These are phyloP conservation scores for Candolleomyces eurysporus DNA, from an alignment of 768 basidiomycete species.

Conservation along the genomic window DNA sequence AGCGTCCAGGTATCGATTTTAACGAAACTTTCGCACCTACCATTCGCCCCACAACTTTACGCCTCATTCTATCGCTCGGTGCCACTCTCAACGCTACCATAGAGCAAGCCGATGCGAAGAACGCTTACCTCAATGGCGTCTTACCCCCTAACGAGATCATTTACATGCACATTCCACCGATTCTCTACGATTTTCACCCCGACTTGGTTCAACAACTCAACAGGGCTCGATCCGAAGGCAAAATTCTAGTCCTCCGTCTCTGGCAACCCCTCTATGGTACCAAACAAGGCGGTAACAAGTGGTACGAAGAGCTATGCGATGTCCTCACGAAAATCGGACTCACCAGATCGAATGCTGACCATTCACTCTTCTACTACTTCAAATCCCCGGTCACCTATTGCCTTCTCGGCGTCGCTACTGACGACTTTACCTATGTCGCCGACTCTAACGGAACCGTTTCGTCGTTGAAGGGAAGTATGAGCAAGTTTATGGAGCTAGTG, in stretches of 20 bases:
- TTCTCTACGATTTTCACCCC: not conserved
- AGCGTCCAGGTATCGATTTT: no score
- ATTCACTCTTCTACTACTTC: constrained; percentile 10
- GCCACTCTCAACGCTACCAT: not conserved
- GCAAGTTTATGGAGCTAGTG: constrained; percentile 15
- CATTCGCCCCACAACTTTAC: not conserved
- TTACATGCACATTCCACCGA: not conserved
- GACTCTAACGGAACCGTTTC: not conserved
- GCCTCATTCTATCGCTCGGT: not conserved
- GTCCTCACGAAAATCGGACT: constrained; percentile 10
- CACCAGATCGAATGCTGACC: constrained; percentile 6
- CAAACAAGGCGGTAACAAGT: constrained; percentile 28
- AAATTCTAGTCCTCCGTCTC: not conserved
- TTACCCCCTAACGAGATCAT: not conserved
- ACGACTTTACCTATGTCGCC: constrained; percentile 9
- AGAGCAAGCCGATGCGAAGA: not conserved
- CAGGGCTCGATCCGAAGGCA: not conserved
- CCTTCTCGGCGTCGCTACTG: constrained; percentile 17
- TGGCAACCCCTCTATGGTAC: constrained; percentile 29
- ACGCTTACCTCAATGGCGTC: not conserved
- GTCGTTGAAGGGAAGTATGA: not conserved
- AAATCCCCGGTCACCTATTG: constrained; percentile 24
- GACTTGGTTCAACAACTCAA: not conserved
- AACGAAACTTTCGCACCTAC: no score
- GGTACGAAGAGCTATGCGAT: no score